Base-by-base conservation (phyloP, 257 asterid species). In the Solanum sparsipilum region DNA sequence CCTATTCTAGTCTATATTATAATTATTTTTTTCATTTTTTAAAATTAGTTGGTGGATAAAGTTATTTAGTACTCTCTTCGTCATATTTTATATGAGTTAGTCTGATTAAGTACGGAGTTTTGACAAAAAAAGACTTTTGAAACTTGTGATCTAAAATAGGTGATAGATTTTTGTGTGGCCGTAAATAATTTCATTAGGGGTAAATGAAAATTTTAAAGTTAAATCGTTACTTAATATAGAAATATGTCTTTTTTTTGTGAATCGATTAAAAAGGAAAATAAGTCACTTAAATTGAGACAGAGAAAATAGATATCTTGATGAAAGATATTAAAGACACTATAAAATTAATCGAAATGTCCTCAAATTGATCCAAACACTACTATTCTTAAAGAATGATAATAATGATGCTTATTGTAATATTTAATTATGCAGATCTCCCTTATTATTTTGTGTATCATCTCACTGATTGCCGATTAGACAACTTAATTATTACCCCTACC, bases 41-140 rank as follows among this genome's bases (percentile, higher is more conserved):
- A 60, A 60, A 21, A 8, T 60, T 4, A 23, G 2, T 60, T 63
- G 6, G 15, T 63, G 15, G 70, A 23, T n/a, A 63, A 63, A 63
- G 15, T 63, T 63, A 63, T 63, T 10, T 9, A 4, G 3, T 63
- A 6, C 1, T 18, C 4, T 16, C 9, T 52, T 0, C 3, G 0
- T 6, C 4, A 2, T 52, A 52, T 16, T 52, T 52, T 52, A 16
- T 16, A 52, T 52, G 9, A 52, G 1, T 52, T 52, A 52, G 4
- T 52, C 3, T 16, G 9, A 52, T 1, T 52, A 0, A 6, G 1
- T 6, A 16, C 0, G 0, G 1, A 52, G 56, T 46, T 46, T 52
- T 48, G 23, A 48, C 16, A 48, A 48, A 44, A 15, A 5, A 48
- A 46, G 20, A 48, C 3, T 48, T 16, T 52, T 52, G 21, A 52